Evolutionary conservation across 2,329 filamentous ascomycete species (phyloP).

Genomic region (Elsinoe ampelina): DNA sequence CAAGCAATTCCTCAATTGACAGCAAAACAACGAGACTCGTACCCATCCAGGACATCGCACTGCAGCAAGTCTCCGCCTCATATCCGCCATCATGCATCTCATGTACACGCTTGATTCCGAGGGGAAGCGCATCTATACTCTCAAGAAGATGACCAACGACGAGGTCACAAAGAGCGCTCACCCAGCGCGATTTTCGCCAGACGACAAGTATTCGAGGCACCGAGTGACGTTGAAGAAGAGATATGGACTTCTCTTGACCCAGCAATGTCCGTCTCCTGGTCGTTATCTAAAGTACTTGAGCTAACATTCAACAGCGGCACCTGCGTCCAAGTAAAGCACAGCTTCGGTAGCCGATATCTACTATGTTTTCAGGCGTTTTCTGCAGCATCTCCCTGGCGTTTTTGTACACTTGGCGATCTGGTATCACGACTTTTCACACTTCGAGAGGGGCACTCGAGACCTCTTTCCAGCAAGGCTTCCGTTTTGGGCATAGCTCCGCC

Average conservation of each 20-base stretch:
- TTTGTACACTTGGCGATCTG: neutral
- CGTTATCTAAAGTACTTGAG: too few relatives aligned
- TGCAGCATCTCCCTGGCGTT: neutral
- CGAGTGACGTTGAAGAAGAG: constrained; percentile 90
- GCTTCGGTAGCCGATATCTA: neutral
- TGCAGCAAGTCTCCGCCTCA: neutral
- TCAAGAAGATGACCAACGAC: constrained; percentile 76
- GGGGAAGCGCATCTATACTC: constrained; percentile 87
- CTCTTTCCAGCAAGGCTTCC: neutral
- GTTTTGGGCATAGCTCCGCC: constrained; percentile 1
- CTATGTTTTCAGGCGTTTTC: neutral
- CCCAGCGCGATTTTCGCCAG: constrained; percentile 90
- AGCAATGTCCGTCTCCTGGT: constrained; percentile 37
- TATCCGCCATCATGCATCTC: constrained; percentile 50
- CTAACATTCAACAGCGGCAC: neutral
- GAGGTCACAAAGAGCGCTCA: constrained; percentile 93
- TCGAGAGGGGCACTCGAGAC: too few relatives aligned
- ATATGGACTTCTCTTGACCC: constrained; percentile 78
- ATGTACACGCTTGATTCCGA: constrained; percentile 77
- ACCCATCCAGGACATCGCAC: neutral
- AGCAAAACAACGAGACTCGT: neutral
- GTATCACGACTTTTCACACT: neutral
- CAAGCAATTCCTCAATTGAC: neutral
- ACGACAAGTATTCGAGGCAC: constrained; percentile 98
- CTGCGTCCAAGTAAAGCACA: neutral